Base-by-base conservation (phyloP, 768 basidiomycete genomes). In the Lactarius sanguifluus region DNA sequence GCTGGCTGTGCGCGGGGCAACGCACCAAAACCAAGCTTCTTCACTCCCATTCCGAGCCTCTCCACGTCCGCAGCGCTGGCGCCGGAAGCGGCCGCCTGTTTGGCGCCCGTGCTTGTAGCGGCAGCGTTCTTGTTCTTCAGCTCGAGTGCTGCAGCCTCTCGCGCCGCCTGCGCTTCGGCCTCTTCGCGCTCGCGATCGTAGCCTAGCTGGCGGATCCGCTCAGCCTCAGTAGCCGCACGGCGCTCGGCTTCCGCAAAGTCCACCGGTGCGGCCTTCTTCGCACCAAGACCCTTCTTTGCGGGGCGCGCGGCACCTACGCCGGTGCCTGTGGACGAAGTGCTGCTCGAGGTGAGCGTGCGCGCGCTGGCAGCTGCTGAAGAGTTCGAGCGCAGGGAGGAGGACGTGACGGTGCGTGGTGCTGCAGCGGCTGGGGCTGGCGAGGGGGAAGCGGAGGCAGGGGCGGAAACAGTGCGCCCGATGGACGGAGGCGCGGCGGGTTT, bases 211-310 rank as follows among this genome's bases (percentile, higher is more conserved):
- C 92, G 91, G 75, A 95, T 85, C 64, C 94, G 83, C 77, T 96
- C 96, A 30, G 94, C 95, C 75, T 98, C 97, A 73, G 94, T 96
- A 32, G 84, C 75, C 0, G 97, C 97, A 71, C 90, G 90, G 34
- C 89, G 82, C 76, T 98, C 96, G 0, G 94, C 97, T 71, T 94
- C 94, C 23, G 91, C 97, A 75, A 99, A 99, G 77, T 98, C 88
- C 70, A 98, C 88, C 1, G 90, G 84, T 3, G 84, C 76, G 8
- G 94, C 85, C 76, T 94, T 96, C 74, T 91, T 90, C 10, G 96
- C 97, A 16, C 96, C 96, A 1, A 95, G 83, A 28, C 83, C 82
- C 32, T 91, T 92, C 16, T 90, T 82, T 72, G 89, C 89, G 9
- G 83, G 81, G 74, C 91, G 91, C 75, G 86, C 87, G 8, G 80